phyloP scores from a whole-genome alignment of 2,329 filamentous ascomycete genomes.

The Botrytis aclada region DNA sequence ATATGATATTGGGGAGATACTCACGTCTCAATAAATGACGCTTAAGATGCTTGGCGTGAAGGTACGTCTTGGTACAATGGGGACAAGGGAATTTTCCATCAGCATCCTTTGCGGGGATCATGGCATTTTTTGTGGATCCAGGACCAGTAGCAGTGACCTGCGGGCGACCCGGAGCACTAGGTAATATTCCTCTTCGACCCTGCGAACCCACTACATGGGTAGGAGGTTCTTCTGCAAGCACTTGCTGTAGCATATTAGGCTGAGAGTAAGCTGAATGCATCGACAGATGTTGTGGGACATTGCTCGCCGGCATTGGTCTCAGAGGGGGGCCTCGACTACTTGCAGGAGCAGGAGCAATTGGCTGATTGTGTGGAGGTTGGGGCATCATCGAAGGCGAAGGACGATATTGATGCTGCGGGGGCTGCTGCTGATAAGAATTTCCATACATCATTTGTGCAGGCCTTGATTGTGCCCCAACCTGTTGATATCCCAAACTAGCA shows the following conservation, averaged over 20 bases:
- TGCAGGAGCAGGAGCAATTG: slow-evolving; percentile 69
- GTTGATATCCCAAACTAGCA: slow-evolving; percentile 53
- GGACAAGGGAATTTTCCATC: slow-evolving; percentile 98
- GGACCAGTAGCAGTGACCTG: slow-evolving; percentile 70
- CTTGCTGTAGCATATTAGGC: slow-evolving; percentile 53
- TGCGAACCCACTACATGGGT: slow-evolving; percentile 95
- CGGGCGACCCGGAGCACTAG: slow-evolving; percentile 82
- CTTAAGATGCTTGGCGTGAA: slow-evolving; percentile 96
- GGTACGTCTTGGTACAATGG: slow-evolving; percentile 96
- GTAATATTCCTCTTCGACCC: slow-evolving; percentile 84
- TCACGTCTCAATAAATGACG: slow-evolving; percentile 93
- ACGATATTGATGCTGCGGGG: slow-evolving; percentile 44
- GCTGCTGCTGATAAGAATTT: slow-evolving; percentile 30
- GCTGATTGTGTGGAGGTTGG: slow-evolving; percentile 71
- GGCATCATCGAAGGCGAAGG: slow-evolving; percentile 61
- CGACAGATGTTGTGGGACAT: slow-evolving; percentile 48
- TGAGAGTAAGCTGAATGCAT: slow-evolving; percentile 58
- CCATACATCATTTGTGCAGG: slow-evolving; percentile 34
- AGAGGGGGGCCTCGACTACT: slow-evolving; percentile 52
- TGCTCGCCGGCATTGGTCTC: slow-evolving; percentile 65
- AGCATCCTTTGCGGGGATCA: slow-evolving; percentile 90
- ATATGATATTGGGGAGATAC: slow-evolving; percentile 42
- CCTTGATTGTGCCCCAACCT: slow-evolving; percentile 45
- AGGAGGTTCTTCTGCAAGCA: slow-evolving; percentile 62
- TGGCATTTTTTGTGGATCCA: slow-evolving; percentile 69